A percentile compares a stretch with the other conserved stretches of the same genome.
These are phyloP conservation scores for Fusarium illudens DNA, from an alignment of 2,329 filamentous ascomycete species.

Conservation along the genomic window DNA sequence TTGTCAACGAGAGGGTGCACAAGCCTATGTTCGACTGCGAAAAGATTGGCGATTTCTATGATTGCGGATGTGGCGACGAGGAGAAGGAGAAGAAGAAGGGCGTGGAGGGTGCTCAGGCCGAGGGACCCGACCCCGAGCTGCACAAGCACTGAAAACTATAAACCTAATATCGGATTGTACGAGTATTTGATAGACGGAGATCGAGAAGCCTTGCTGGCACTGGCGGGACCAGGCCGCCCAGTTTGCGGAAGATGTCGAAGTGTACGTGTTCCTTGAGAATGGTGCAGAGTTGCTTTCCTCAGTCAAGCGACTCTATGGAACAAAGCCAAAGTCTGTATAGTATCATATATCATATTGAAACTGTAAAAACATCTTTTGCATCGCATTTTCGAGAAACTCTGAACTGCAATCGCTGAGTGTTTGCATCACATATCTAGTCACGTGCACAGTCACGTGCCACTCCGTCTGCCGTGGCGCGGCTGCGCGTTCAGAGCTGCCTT, in stretches of 20 bases:
- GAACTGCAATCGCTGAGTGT: background rate
- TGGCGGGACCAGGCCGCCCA: constrained; percentile 38
- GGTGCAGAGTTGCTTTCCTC: background rate
- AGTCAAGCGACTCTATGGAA: background rate
- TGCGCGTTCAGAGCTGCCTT: constrained; percentile 60
- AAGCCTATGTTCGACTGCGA: constrained; percentile 72
- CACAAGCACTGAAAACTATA: constrained; percentile 31
- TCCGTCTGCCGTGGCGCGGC: constrained; percentile 38
- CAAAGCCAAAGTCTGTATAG: background rate
- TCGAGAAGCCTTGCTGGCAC: constrained; percentile 13
- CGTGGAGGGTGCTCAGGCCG: constrained; percentile 29
- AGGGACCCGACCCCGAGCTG: constrained; percentile 27
- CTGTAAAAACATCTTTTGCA: background rate
- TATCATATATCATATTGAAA: background rate
- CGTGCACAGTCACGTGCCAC: constrained; percentile 30
- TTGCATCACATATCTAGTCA: constrained; percentile 7
- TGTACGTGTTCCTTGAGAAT: constrained; percentile 8
- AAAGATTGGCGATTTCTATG: constrained; percentile 75
- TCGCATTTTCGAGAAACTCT: background rate
- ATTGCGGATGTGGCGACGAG: constrained; percentile 76
- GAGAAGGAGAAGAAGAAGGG: constrained; percentile 52
- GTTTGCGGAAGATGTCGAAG: constrained; percentile 1
- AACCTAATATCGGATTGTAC: constrained; percentile 5
- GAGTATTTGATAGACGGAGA: constrained; percentile 11
- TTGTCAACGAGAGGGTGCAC: constrained; percentile 70